These are phyloP conservation scores for Solanum chiquidenum DNA, from an alignment of 257 asterid genomes.

Conservation along the genomic window DNA sequence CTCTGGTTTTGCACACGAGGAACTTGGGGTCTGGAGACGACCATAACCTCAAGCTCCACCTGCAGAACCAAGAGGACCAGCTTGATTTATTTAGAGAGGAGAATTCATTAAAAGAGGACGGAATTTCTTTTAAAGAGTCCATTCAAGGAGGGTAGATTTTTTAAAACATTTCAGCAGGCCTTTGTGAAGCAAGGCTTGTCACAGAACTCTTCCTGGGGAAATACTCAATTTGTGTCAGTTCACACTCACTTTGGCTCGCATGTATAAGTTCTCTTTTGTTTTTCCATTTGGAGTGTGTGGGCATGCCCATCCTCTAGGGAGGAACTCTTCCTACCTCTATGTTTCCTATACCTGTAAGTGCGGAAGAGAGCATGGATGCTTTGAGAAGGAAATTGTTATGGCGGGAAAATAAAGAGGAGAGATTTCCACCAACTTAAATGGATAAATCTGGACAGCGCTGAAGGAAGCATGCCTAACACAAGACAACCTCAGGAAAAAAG, in stretches of 20 bases:
- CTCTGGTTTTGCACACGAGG: background rate
- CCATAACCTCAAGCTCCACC: background rate
- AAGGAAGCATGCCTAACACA: background rate
- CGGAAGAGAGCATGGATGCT: background rate
- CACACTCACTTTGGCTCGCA: background rate
- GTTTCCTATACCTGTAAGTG: background rate
- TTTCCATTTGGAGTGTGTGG: background rate
- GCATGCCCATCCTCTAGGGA: background rate
- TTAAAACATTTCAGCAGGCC: background rate
- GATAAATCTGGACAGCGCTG: background rate
- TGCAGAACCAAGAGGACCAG: background rate
- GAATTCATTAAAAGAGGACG: background rate
- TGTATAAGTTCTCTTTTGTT: background rate
- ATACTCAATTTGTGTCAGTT: background rate
- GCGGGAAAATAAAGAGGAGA: background rate
- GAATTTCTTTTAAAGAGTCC: background rate
- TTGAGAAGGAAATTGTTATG: background rate
- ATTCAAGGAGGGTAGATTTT: background rate
- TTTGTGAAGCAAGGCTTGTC: background rate
- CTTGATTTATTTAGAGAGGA: background rate
- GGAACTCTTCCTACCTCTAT: background rate
- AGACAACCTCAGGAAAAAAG: background rate
- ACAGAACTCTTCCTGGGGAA: background rate
- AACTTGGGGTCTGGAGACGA: constrained; percentile 1
- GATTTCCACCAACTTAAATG: background rate